Conservation (phyloP, 441 rosid species). For the Adansonia gregorii region DNA sequence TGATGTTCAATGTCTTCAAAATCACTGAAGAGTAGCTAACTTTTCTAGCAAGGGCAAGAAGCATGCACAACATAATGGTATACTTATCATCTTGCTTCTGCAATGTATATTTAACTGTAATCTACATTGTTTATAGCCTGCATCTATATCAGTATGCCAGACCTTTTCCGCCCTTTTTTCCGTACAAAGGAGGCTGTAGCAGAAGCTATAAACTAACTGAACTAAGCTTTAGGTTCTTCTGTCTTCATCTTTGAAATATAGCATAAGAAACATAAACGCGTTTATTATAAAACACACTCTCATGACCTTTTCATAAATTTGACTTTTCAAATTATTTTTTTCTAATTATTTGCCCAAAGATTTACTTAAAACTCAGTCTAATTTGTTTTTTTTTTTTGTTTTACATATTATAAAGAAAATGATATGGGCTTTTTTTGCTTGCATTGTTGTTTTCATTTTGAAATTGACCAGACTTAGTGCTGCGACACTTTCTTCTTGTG, state of each 20-base stretch:
- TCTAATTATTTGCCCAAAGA: not conserved
- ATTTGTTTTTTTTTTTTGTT: not conserved
- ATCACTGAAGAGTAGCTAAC: not conserved
- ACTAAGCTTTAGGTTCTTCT: too few relatives aligned
- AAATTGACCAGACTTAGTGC: not conserved
- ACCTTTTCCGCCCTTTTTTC: too few relatives aligned
- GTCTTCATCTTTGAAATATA: not conserved
- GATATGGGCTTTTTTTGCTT: not conserved
- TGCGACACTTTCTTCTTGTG: not conserved
- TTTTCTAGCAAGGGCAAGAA: not conserved
- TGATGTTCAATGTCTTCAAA: not conserved
- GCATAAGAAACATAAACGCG: not conserved
- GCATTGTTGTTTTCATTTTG: not conserved
- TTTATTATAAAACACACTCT: not conserved
- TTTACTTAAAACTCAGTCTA: not conserved
- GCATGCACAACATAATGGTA: not conserved
- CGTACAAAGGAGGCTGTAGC: too few relatives aligned
- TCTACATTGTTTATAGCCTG: not conserved
- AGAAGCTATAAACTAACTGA: too few relatives aligned
- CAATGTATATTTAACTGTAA: not conserved
- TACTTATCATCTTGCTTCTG: not conserved
- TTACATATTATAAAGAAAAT: not conserved
- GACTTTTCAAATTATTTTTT: not conserved
- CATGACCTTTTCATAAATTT: not conserved
- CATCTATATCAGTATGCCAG: not conserved